Conservation (phyloP, 192 early-diverging fungal genomes). For the Entomortierella lignicola region DNA sequence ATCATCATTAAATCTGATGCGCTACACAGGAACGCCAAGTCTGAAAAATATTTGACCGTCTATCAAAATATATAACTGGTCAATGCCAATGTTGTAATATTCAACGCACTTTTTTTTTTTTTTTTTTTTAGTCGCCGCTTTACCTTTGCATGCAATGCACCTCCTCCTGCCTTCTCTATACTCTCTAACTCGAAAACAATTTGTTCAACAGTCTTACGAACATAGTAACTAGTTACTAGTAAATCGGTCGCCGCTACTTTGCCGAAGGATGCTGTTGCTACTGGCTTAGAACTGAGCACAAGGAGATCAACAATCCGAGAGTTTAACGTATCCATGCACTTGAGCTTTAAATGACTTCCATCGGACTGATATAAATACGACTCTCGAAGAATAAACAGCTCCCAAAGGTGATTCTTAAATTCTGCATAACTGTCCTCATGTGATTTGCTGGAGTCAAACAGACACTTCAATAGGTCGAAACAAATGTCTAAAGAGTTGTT, state of each 20-base stretch:
- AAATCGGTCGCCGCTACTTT: conserved; percentile 1
- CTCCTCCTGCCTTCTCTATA: conserved; percentile 14
- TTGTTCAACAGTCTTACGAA: conserved; percentile 41
- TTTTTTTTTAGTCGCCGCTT: no score
- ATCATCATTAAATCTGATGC: conserved; percentile 32
- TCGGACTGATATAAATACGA: conserved; percentile 15
- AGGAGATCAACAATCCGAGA: conserved; percentile 26
- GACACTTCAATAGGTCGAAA: conserved; percentile 20
- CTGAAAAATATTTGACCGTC: conserved; percentile 36
- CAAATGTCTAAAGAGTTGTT: conserved; percentile 2
- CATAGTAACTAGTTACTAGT: background rate
- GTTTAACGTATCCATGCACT: conserved; percentile 14
- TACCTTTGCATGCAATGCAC: conserved; percentile 32
- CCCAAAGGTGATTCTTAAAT: conserved; percentile 36
- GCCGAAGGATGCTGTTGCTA: background rate
- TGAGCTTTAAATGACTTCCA: background rate
- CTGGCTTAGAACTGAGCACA: conserved; percentile 16
- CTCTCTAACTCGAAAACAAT: conserved; percentile 32
- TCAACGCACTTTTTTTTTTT: no score
- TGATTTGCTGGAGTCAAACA: conserved; percentile 7
- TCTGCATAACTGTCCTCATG: conserved; percentile 15
- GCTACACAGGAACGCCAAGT: conserved; percentile 31
- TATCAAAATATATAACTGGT: no score
- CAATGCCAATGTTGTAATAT: conserved; percentile 7
- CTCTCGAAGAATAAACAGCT: conserved; percentile 28